These are phyloP conservation scores for Apiotrichum akiyoshidainum DNA, from an alignment of 1,284 basidiomycete species.

Conservation along the genomic window DNA sequence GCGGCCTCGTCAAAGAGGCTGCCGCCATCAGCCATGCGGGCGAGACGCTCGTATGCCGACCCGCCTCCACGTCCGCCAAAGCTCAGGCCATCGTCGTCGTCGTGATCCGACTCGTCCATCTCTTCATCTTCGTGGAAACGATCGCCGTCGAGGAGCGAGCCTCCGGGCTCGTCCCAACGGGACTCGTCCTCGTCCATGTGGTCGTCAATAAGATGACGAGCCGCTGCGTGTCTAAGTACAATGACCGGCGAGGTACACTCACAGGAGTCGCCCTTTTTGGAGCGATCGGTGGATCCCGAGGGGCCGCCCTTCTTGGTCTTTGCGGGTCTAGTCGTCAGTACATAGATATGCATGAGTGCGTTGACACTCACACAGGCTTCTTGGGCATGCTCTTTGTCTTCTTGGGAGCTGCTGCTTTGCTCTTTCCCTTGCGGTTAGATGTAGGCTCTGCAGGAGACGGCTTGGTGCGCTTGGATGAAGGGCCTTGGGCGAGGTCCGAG, in stretches of 20 bases:
- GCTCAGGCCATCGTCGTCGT: constrained; percentile 54
- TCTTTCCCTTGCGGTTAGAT: constrained; percentile 30
- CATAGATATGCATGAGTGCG: not conserved
- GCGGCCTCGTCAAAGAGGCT: constrained; percentile 63
- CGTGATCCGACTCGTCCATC: constrained; percentile 64
- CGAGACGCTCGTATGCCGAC: constrained; percentile 36
- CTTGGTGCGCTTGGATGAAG: constrained; percentile 22
- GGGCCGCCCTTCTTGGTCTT: constrained; percentile 31
- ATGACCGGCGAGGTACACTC: not conserved
- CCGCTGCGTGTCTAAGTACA: constrained; percentile 26
- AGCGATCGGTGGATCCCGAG: constrained; percentile 21
- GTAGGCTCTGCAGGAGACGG: constrained; percentile 9
- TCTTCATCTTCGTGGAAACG: constrained; percentile 66
- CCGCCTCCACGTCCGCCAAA: constrained; percentile 16
- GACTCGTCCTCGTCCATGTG: constrained; percentile 61
- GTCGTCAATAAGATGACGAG: constrained; percentile 61
- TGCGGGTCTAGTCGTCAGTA: constrained; percentile 20
- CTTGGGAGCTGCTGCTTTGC: constrained; percentile 28
- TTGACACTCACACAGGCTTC: constrained; percentile 31
- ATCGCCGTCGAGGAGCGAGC: constrained; percentile 27
- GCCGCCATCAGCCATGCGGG: constrained; percentile 54
- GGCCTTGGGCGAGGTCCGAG: constrained; percentile 14
- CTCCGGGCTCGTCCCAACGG: constrained; percentile 36
- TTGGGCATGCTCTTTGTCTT: constrained; percentile 39
- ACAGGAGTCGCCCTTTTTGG: constrained; percentile 44